Percentiles rank a stretch among this genome's conserved stretches.
These are phyloP conservation scores for Ceratonia siliqua DNA, from an alignment of 306 rosid genomes.

Conservation along the genomic window DNA sequence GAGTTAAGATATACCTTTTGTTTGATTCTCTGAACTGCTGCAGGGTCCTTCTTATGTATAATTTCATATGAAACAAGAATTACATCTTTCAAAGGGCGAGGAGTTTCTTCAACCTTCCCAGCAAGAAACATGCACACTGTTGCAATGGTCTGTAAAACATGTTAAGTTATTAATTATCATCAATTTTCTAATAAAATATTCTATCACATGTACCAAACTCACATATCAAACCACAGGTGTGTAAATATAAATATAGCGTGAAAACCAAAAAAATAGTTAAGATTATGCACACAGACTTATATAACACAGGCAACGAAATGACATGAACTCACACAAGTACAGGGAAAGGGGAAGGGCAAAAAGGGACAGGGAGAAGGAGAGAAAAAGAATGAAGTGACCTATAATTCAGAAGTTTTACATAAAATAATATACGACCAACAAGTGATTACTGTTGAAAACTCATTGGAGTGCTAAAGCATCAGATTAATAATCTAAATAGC, in stretches of 20 bases:
- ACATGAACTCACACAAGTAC: slow-evolving; percentile 1
- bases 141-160: slow-evolving; percentile 79
- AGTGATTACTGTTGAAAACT: not conserved
- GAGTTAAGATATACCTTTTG: slow-evolving; percentile 66
- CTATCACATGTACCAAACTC: slow-evolving; percentile 6
- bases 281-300: not conserved
- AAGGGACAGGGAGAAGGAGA: too few relatives aligned
- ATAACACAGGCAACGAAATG: not conserved
- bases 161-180: slow-evolving; percentile 32
- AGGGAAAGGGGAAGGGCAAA: not conserved
- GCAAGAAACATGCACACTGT: slow-evolving; percentile 99
- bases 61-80: slow-evolving; percentile 91
- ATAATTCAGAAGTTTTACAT: not conserved
- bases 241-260: not conserved
- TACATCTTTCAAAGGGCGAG: slow-evolving; percentile 94
- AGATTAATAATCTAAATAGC: slow-evolving; percentile 1
- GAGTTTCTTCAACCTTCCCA: slow-evolving; percentile 99
- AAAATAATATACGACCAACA: not conserved
- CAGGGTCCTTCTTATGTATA: slow-evolving; percentile 85
- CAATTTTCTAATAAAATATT: slow-evolving; percentile 5
- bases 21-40: slow-evolving; percentile 84
- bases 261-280: not conserved
- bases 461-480: not conserved
- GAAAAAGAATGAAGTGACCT: not conserved
- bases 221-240: not conserved